Percentiles rank a stretch among this genome's conserved stretches.
These are phyloP conservation scores for Saksenaea vasiformis DNA, from an alignment of 371 early-diverging fungal species.

Conservation along the genomic window DNA sequence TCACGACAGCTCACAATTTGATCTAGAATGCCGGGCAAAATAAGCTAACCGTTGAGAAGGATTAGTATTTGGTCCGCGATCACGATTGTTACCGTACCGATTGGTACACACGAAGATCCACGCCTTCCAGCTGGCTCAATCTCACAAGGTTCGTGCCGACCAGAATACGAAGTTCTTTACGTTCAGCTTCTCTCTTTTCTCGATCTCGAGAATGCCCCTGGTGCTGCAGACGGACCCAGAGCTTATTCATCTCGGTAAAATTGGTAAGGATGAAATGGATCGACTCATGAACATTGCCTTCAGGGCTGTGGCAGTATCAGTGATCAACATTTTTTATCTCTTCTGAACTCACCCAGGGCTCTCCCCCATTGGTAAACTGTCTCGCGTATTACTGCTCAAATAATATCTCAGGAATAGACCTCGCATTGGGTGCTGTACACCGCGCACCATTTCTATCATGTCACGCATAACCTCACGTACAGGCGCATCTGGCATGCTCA, in stretches of 20 bases:
- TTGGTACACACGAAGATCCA: conserved; percentile 78
- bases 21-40: conserved; percentile 88
- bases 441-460: conserved; percentile 97
- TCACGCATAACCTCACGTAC: conserved; percentile 93
- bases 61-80: neutral
- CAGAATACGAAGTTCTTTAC: conserved; percentile 87
- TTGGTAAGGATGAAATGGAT: conserved; percentile 91
- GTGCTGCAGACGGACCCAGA: conserved; percentile 96
- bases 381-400: conserved; percentile 87
- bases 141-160: conserved; percentile 94
- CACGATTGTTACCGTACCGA: conserved; percentile 32
- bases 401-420: conserved; percentile 94
- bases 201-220: conserved; percentile 90
- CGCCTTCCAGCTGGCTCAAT: conserved; percentile 83
- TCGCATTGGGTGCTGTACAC: conserved; percentile 95
- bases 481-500: conserved; percentile 83
- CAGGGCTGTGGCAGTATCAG: conserved; percentile 43
- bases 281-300: conserved; percentile 78
- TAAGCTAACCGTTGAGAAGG: conserved; percentile 37
- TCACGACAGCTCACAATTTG: conserved; percentile 94
- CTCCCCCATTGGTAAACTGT: conserved; percentile 70
- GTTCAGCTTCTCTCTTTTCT: conserved; percentile 90
- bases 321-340: neutral
- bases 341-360: conserved; percentile 47
- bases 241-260: conserved; percentile 97